Percentiles rank a stretch among this genome's conserved stretches.
phyloP scores from a whole-genome alignment of 148 eudicot species.

The Vaccinium darrowii region DNA sequence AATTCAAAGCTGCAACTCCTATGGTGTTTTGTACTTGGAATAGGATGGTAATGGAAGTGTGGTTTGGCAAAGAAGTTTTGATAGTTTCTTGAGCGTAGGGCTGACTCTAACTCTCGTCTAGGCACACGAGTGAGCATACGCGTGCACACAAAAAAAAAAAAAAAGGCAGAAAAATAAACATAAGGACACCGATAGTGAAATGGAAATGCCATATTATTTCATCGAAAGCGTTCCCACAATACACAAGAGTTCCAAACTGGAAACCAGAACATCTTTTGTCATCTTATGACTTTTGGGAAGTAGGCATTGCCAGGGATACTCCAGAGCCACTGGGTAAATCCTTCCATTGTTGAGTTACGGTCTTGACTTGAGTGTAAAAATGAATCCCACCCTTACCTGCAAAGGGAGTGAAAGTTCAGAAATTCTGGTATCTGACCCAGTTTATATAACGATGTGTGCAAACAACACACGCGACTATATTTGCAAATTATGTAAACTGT shows the following conservation, averaged over 20 bases:
- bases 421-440: background rate
- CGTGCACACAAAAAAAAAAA: background rate
- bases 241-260: background rate
- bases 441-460: background rate
- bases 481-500: background rate
- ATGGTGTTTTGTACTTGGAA: background rate
- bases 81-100: background rate
- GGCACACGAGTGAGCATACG: background rate
- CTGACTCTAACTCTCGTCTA: background rate
- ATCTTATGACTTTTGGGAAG: constrained; percentile 66
- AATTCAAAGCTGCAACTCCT: background rate
- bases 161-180: too few relatives aligned
- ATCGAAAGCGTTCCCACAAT: background rate
- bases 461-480: background rate
- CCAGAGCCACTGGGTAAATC: constrained; percentile 70
- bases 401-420: constrained; percentile 12
- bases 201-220: background rate
- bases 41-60: background rate
- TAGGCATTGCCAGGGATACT: constrained; percentile 95
- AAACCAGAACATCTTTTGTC: background rate
- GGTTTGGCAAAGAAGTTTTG: background rate
- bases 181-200: background rate
- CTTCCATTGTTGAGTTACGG: constrained; percentile 97
- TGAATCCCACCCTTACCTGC: constrained; percentile 96
- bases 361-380: constrained; percentile 85